These are phyloP conservation scores for Sechiopsis laciniata DNA, from an alignment of 306 rosid genomes.

Conservation along the genomic window DNA sequence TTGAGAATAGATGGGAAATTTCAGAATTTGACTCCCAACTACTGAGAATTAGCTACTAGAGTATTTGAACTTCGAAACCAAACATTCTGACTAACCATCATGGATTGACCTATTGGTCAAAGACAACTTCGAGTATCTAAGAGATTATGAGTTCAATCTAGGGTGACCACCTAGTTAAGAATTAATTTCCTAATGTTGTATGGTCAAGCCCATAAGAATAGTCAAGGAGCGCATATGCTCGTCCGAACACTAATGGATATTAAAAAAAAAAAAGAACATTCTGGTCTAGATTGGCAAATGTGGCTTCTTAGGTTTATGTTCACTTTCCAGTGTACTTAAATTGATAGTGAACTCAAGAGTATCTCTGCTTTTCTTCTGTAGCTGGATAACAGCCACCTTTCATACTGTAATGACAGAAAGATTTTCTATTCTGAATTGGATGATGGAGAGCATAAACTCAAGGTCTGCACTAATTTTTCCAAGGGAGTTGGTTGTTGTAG, in stretches of 20 bases:
- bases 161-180: too few relatives aligned
- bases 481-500: conserved; percentile 51
- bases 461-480: conserved; percentile 54
- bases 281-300: neutral
- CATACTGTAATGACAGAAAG: conserved; percentile 43
- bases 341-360: neutral
- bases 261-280: neutral
- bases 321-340: neutral
- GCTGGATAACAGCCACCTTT: conserved; percentile 54
- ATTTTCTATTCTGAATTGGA: conserved; percentile 49
- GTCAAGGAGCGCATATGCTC: too few relatives aligned
- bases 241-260: too few relatives aligned
- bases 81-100: too few relatives aligned
- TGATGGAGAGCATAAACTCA: conserved; percentile 72
- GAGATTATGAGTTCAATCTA: too few relatives aligned
- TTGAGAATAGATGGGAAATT: neutral
- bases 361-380: conserved; percentile 30
- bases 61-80: neutral
- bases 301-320: conserved; percentile 7
- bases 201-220: too few relatives aligned
- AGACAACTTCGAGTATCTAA: too few relatives aligned
- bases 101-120: too few relatives aligned
- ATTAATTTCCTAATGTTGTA: too few relatives aligned
- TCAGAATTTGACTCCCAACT: conserved; percentile 2
- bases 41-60: conserved; percentile 1